These are phyloP conservation scores for Neurospora sp. DNA, from an alignment of 495 filamentous ascomycete genomes.

Conservation along the genomic window DNA sequence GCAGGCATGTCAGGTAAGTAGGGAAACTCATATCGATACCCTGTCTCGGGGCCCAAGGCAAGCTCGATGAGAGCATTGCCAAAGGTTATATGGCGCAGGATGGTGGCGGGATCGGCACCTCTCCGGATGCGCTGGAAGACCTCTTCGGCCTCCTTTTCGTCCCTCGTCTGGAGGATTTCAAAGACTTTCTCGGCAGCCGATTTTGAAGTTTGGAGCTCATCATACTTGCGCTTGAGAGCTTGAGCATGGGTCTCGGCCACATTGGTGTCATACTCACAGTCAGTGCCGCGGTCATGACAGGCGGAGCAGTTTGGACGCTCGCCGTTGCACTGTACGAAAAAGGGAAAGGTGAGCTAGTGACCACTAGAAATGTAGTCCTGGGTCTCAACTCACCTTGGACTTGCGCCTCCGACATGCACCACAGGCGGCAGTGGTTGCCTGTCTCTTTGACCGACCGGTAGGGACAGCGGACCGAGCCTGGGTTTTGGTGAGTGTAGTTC, in stretches of 20 bases:
- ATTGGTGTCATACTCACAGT: conserved; percentile 30
- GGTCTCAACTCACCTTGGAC: conserved; percentile 34
- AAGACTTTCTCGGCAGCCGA: conserved; percentile 27
- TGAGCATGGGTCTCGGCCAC: conserved; percentile 30
- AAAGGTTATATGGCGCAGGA: conserved; percentile 28
- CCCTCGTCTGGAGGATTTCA: conserved; percentile 20
- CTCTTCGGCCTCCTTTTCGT: conserved; percentile 24
- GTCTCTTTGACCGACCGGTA: conserved; percentile 18
- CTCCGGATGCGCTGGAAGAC: conserved; percentile 27
- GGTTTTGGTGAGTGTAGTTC: not conserved
- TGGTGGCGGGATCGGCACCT: conserved; percentile 22
- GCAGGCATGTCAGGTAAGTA: conserved; percentile 28
- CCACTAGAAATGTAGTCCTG: not conserved
- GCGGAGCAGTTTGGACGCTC: conserved; percentile 25
- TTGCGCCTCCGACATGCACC: conserved; percentile 45
- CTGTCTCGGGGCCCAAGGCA: conserved; percentile 25
- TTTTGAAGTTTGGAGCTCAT: conserved; percentile 23
- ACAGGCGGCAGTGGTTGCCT: conserved; percentile 42
- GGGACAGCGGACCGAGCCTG: not conserved
- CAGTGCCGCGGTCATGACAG: conserved; percentile 23
- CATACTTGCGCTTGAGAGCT: conserved; percentile 31
- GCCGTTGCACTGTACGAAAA: conserved; percentile 25
- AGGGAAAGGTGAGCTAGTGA: conserved; percentile 1
- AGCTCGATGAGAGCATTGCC: conserved; percentile 31
- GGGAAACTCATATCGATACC: conserved; percentile 32